A percentile compares a stretch with the other conserved stretches of the same genome.
Evolutionary conservation across 768 basidiomycete genomes (phyloP).

Genomic region (Paxillus rubicundulus): DNA sequence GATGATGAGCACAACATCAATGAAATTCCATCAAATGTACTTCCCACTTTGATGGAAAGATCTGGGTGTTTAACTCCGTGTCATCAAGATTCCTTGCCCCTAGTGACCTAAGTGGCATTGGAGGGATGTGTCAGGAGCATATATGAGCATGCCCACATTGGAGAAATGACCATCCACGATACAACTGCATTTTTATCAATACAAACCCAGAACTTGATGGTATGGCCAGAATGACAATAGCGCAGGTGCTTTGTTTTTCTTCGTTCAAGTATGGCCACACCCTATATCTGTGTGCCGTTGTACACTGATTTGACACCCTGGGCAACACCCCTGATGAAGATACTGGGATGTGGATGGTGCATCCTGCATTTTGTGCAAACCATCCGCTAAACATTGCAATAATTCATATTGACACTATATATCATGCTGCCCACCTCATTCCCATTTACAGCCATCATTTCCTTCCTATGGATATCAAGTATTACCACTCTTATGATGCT

Average conservation of each 20-base stretch:
- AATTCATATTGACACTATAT: constrained; percentile 29
- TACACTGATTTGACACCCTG: constrained; percentile 20
- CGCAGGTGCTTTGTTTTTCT: constrained; percentile 18
- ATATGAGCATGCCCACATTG: constrained; percentile 21
- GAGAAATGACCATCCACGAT: constrained; percentile 2
- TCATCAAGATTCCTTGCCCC: constrained; percentile 24
- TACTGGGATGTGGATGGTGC: constrained; percentile 31
- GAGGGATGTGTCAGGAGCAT: constrained; percentile 24
- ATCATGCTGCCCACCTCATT: constrained; percentile 31
- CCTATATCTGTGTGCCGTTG: constrained; percentile 19
- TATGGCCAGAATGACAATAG: constrained; percentile 19
- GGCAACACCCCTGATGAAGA: constrained; percentile 17
- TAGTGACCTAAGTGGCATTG: constrained; percentile 24
- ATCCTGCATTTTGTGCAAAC: constrained; percentile 7
- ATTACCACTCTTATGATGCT: constrained; percentile 17
- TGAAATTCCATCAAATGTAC: neutral
- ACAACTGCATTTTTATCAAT: constrained; percentile 25
- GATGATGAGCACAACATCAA: constrained; percentile 3
- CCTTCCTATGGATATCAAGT: constrained; percentile 12
- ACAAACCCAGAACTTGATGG: constrained; percentile 4
- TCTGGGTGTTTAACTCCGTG: constrained; percentile 24
- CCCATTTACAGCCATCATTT: constrained; percentile 17
- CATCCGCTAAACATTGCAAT: neutral
- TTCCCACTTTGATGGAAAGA: neutral
- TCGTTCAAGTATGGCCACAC: neutral